Base-by-base conservation (phyloP, 495 filamentous ascomycete species). In the Trichoderma virens region DNA sequence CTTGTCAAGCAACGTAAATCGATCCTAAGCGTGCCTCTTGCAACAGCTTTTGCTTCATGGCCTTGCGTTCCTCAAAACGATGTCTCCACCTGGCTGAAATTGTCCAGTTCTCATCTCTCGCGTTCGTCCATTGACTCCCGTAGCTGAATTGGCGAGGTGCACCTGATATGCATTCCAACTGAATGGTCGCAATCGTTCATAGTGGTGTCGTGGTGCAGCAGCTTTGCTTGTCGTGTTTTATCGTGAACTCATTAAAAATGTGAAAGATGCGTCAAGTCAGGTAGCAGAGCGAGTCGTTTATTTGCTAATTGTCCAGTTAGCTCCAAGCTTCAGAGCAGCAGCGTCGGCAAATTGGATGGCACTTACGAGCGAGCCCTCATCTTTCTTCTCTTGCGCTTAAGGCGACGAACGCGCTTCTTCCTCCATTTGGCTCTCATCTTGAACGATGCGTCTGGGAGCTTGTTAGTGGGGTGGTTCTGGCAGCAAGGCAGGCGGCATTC, bases 341-440 rank as follows among this genome's bases (percentile, higher is more conserved):
- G 27, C 32, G 63, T 13, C 41, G 35, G 59, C 32, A 1, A 38
- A 56, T 31, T 28, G 45, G 68, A 62, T 35, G 35, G 60, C 62
- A 79, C 88, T 82, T 84, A 96, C 92, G 85, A 89, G 83, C 92
- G 82, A 70, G 92, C 93, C 76, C 93, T 88, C 81, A 92, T 94
- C 92, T 97, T 97, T 91, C 93, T 93, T 79, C 93, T 88, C 92
- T 97, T 97, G 78, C 91, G 87, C 88, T 97, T 97, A 80, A 97
- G 89, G 80, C 93, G 88, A 69, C 93, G 88, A 82, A 95, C 91
- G 76, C 93, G 85, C 92, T 97, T 97, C 90, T 97, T 97, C 86
- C 92, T 92, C 92, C 92, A 97, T 84, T 97, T 97, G 72, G 90
- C 91, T 92, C 92, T 92, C 92, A 97, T 95, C 86, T 85, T 93